Evolutionary conservation across 257 asterid genomes (phyloP), one percentile per base, ranked within the genome.

Genomic region (Fraxinus cuspidata): DNA sequence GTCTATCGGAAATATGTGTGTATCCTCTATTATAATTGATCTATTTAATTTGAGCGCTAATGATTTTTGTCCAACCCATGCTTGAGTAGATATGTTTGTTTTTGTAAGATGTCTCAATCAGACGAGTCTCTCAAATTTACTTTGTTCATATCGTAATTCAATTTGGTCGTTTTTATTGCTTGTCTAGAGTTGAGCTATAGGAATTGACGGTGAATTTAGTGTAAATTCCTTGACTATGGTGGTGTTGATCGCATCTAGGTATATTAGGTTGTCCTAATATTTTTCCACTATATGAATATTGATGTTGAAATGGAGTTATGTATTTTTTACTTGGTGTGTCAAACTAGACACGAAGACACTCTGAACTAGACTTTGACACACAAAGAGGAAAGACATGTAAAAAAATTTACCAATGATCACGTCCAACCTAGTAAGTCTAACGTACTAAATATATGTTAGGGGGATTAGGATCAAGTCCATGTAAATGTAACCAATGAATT

Each of bases 41-140:
- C 69, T 25, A 63, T 63, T 31, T 32, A 12, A 63, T 25, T 25
- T 27, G 69, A 63, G 69, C 35, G 34, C 16, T n/a, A 63, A 63
- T 19, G 29, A 58, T 58, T 58, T 58, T 63, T 63, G 35, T 25
- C 69, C 69, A 63, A 63, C 34, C n/a, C 69, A 63, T 63, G 32
- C 18, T 63, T 8, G 16, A 63, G 69, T 3, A 25, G 35, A 63
- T 25, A 63, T 63, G 18, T 63, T 63, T 63, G 34, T 63, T 27
- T 63, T 63, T 63, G 69, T 25, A 27, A 23, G 12, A 44, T 44
- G 53, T 44, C 16, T 15, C 3, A 44, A 3, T 44, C 16, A 13
- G 7, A 47, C 3, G n/a, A 47, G 51, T 42, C 51, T 42, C 16
- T 42, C 18, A 42, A 11, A 12, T 42, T 35, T 35, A 1, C 7